Evolutionary conservation across 768 basidiomycete species (phyloP).

Genomic region (Termitomyces sp.): DNA sequence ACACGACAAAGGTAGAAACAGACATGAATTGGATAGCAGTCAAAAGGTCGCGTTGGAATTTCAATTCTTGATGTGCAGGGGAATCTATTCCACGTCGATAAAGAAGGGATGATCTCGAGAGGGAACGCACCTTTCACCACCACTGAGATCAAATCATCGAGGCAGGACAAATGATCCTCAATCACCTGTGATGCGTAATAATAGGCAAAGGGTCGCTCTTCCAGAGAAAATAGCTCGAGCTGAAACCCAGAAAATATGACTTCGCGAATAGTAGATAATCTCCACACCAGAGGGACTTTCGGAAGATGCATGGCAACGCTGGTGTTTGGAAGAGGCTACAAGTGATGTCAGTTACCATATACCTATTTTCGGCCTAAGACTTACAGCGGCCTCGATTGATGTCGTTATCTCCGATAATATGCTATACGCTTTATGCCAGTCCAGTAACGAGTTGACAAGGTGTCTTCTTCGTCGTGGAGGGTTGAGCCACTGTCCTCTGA

Average conservation of each 20-base stretch:
- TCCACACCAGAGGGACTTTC: conserved; percentile 46
- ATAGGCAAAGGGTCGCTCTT: conserved; percentile 71
- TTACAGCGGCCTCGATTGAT: conserved; percentile 24
- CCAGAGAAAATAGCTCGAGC: conserved; percentile 60
- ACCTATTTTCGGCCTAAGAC: conserved; percentile 1
- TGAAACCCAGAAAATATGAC: conserved; percentile 74
- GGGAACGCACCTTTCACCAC: conserved; percentile 31
- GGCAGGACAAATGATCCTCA: conserved; percentile 45
- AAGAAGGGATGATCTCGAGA: background rate
- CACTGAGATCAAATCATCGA: conserved; percentile 41
- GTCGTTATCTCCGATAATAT: conserved; percentile 27
- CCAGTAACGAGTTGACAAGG: conserved; percentile 54
- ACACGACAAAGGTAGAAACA: conserved; percentile 47
- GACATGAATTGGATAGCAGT: conserved; percentile 55
- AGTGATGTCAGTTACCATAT: background rate
- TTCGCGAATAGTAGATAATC: conserved; percentile 57
- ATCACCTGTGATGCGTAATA: conserved; percentile 63
- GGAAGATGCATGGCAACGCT: conserved; percentile 38
- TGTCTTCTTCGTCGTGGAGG: conserved; percentile 60
- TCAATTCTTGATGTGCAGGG: conserved; percentile 36
- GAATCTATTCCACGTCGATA: conserved; percentile 24
- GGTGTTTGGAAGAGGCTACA: conserved; percentile 24
- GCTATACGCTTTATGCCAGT: conserved; percentile 65
- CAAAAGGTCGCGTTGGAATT: conserved; percentile 44
- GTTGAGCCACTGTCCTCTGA: conserved; percentile 63